phyloP scores from a whole-genome alignment of 805 yeast species.

The Blastobotrys muscicola region DNA sequence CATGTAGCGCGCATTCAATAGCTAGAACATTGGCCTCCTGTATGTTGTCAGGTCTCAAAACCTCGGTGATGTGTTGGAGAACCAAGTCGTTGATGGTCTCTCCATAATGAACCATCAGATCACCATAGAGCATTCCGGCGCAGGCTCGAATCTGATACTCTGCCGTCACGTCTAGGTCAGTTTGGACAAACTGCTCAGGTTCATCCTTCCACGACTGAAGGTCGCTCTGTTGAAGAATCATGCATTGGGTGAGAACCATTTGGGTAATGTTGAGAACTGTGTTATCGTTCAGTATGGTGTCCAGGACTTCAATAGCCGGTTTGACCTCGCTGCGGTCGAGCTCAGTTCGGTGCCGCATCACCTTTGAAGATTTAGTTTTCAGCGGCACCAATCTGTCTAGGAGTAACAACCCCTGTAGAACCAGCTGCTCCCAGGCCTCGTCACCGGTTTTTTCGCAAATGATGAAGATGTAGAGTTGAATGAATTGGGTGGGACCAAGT shows the following conservation, averaged over 20 bases:
- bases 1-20: slow-evolving; percentile 73
- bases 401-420: slow-evolving; percentile 47
- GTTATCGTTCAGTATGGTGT: slow-evolving; percentile 47
- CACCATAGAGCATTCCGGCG: slow-evolving; percentile 77
- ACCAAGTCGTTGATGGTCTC: slow-evolving; percentile 43
- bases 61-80: slow-evolving; percentile 45
- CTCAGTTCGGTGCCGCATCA: slow-evolving; percentile 42
- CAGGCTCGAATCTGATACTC: slow-evolving; percentile 81
- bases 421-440: slow-evolving; percentile 66
- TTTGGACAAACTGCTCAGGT: slow-evolving; percentile 90
- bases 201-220: slow-evolving; percentile 73
- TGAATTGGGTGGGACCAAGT: slow-evolving; percentile 17
- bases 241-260: slow-evolving; percentile 44
- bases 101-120: slow-evolving; percentile 55
- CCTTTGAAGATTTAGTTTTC: slow-evolving; percentile 19
- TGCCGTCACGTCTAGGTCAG: slow-evolving; percentile 54
- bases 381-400: slow-evolving; percentile 47
- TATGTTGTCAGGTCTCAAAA: slow-evolving; percentile 25
- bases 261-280: slow-evolving; percentile 53
- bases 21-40: slow-evolving; percentile 42
- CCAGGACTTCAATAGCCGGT: slow-evolving; percentile 43
- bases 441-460: slow-evolving; percentile 24
- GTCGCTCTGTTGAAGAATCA: slow-evolving; percentile 65
- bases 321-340: slow-evolving; percentile 57
- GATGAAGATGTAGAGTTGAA: too few species aligned